Conservation (phyloP, 495 filamentous ascomycete species). For the Jackrogersella minutella region DNA sequence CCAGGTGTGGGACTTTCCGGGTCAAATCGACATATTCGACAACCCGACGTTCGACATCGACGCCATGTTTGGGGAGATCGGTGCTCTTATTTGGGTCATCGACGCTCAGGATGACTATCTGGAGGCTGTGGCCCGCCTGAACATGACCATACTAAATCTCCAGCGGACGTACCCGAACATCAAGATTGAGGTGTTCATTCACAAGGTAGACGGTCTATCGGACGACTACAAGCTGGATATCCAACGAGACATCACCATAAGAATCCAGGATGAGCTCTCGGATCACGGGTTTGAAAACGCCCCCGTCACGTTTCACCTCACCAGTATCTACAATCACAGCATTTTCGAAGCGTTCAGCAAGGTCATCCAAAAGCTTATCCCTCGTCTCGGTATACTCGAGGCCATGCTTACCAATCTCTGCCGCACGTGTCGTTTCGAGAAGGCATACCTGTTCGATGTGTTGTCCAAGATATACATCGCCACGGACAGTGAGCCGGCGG, state of each 20-base stretch:
- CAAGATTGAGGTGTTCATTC: slow-evolving; percentile 97
- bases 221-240: slow-evolving; percentile 95
- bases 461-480: slow-evolving; percentile 98
- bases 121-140: slow-evolving; percentile 85
- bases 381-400: slow-evolving; percentile 89
- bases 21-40: slow-evolving; percentile 88
- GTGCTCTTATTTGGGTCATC: slow-evolving; percentile 96
- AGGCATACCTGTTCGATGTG: slow-evolving; percentile 96
- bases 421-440: slow-evolving; percentile 91
- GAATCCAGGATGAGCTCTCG: slow-evolving; percentile 95
- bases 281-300: slow-evolving; percentile 92
- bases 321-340: slow-evolving; percentile 95
- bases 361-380: slow-evolving; percentile 96
- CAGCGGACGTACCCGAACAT: slow-evolving; percentile 87
- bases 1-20: slow-evolving; percentile 96
- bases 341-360: slow-evolving; percentile 99
- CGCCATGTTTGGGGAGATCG: slow-evolving; percentile 90
- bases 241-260: slow-evolving; percentile 92
- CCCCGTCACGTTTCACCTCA: slow-evolving; percentile 90
- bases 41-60: slow-evolving; percentile 83
- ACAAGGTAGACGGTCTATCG: slow-evolving; percentile 94
- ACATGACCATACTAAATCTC: slow-evolving; percentile 83
- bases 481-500: slow-evolving; percentile 89
- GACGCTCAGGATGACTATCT: slow-evolving; percentile 98
- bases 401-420: slow-evolving; percentile 88